phyloP scores from a whole-genome alignment of 208 protist genomes.

The Tritrichomonas foetus region DNA sequence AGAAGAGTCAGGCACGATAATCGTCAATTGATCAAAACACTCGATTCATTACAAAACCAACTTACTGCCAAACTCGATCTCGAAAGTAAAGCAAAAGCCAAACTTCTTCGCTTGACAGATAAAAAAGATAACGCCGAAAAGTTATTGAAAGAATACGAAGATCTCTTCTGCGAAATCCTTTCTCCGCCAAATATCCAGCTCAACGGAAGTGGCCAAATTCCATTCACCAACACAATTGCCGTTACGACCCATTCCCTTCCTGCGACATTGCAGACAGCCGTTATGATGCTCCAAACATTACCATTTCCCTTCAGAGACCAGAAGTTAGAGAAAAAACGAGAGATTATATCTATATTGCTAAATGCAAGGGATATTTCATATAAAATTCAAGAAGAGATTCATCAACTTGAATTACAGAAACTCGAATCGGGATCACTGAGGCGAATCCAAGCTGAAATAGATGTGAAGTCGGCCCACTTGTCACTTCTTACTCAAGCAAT shows the following conservation, averaged over 20 bases:
- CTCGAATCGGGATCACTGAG: background rate
- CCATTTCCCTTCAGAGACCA: slow-evolving; percentile 19
- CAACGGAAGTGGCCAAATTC: background rate
- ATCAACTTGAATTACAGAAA: background rate
- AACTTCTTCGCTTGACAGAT: background rate
- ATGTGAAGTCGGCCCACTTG: background rate
- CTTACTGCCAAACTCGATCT: background rate
- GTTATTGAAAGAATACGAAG: background rate
- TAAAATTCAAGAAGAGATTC: slow-evolving; percentile 27
- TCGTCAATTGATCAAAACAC: background rate
- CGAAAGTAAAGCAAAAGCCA: background rate
- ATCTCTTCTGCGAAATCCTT: background rate
- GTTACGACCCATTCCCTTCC: background rate
- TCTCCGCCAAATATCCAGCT: background rate
- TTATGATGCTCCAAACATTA: background rate
- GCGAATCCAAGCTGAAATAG: slow-evolving; percentile 4
- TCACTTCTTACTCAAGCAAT: background rate
- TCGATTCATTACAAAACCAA: background rate
- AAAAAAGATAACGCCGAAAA: background rate
- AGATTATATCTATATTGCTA: background rate
- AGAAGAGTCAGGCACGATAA: slow-evolving; percentile 7
- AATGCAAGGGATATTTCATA: slow-evolving; percentile 21
- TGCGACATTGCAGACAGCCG: background rate
- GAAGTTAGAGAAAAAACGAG: slow-evolving; percentile 5
- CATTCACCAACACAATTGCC: slow-evolving; percentile 24